phyloP scores from a whole-genome alignment of 306 rosid genomes.

The Herpetospermum pedunculosum region DNA sequence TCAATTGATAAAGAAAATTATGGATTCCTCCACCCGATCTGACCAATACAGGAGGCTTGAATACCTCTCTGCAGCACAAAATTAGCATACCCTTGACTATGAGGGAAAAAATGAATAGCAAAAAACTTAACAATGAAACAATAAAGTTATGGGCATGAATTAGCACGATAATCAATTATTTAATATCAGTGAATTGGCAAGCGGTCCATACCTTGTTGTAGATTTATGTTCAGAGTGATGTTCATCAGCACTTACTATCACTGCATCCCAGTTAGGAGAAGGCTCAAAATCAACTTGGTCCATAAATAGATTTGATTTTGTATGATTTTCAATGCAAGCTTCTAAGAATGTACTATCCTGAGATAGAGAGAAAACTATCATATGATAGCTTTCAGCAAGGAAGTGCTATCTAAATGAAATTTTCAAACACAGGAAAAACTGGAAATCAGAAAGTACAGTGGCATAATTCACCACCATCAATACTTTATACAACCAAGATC shows the following conservation, averaged over 20 bases:
- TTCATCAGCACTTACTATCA: conserved; percentile 59
- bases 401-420: background rate
- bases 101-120: background rate
- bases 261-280: conserved; percentile 65
- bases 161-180: background rate
- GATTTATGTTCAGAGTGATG: conserved; percentile 34
- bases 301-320: conserved; percentile 92
- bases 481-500: background rate
- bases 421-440: background rate
- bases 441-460: background rate
- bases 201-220: conserved; percentile 39
- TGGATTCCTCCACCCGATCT: conserved; percentile 88
- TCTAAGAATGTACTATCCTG: conserved; percentile 93
- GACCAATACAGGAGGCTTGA: conserved; percentile 62
- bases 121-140: background rate
- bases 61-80: conserved; percentile 42
- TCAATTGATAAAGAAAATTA: conserved; percentile 85
- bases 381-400: background rate
- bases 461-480: background rate
- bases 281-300: conserved; percentile 99
- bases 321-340: conserved; percentile 98
- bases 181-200: conserved; percentile 6
- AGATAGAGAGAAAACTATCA: conserved; percentile 15
- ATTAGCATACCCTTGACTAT: background rate
- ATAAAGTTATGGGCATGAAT: background rate